These are phyloP conservation scores for Solanum bulbocastanum DNA, from an alignment of 257 asterid species.

Conservation along the genomic window DNA sequence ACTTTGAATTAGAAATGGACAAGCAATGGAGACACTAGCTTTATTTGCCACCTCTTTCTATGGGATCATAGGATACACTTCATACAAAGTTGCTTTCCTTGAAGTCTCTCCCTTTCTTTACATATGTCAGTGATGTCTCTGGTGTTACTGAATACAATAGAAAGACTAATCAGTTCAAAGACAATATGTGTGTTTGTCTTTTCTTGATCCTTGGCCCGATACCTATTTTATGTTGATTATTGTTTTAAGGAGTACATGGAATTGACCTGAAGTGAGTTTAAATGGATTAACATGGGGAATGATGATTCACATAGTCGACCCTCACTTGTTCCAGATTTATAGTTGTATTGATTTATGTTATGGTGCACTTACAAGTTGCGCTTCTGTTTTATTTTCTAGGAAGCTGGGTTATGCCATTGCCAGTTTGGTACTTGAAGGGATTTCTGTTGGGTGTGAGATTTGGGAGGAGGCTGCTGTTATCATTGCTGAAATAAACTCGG, in stretches of 20 bases:
- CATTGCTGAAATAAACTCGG: constrained; percentile 41
- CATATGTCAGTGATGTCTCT: background rate
- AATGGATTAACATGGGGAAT: background rate
- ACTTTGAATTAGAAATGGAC: background rate
- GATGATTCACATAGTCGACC: background rate
- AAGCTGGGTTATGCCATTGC: constrained; percentile 56
- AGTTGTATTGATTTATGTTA: background rate
- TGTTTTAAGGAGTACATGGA: background rate
- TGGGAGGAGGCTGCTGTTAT: constrained; percentile 59
- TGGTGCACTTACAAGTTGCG: background rate
- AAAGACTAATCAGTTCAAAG: background rate
- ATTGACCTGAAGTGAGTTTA: background rate
- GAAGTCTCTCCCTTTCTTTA: background rate
- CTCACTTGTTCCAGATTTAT: background rate
- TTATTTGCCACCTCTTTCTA: background rate
- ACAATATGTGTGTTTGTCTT: background rate
- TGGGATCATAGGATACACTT: background rate
- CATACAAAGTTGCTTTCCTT: background rate
- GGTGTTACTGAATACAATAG: background rate
- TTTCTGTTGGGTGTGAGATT: constrained; percentile 48
- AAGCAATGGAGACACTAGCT: background rate
- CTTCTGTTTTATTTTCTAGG: constrained; percentile 28
- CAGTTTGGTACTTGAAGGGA: constrained; percentile 40
- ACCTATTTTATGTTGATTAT: background rate
- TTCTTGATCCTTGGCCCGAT: background rate